phyloP scores from a whole-genome alignment of 306 rosid species.

The Pachyrhizus erosus region DNA sequence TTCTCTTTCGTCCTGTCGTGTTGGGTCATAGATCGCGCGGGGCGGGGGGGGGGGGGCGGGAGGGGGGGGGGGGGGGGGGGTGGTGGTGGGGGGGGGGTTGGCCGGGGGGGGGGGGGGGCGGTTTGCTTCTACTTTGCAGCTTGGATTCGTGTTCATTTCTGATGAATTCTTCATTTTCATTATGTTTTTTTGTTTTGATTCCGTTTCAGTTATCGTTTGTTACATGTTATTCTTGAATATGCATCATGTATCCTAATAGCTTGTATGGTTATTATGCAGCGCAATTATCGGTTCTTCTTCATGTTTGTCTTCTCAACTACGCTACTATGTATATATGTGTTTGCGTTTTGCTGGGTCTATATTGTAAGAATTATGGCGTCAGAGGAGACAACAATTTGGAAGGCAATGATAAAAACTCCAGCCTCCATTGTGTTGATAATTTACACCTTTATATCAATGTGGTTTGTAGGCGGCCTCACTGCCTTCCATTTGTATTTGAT shows the following conservation, averaged over 20 bases:
- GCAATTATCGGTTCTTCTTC: constrained; percentile 98
- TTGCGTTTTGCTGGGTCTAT: constrained; percentile 96
- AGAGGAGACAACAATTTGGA: constrained; percentile 81
- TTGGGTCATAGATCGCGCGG: no score
- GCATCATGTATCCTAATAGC: constrained; percentile 42
- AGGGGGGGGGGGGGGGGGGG: no score
- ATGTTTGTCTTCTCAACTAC: constrained; percentile 97
- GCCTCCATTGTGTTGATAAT: constrained; percentile 90
- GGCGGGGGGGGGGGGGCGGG: no score
- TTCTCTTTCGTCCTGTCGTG: no score
- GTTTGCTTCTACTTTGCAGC: background rate
- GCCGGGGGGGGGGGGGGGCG: no score
- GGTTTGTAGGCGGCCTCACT: constrained; percentile 99
- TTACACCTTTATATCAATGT: constrained; percentile 94
- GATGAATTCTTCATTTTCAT: background rate
- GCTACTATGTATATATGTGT: constrained; percentile 89
- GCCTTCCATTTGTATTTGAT: constrained; percentile 97
- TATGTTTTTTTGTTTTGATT: background rate
- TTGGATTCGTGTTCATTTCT: background rate
- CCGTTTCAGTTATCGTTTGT: constrained; percentile 18
- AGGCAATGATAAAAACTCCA: constrained; percentile 93
- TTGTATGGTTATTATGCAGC: constrained; percentile 67
- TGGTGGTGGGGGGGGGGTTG: no score
- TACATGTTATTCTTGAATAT: constrained; percentile 20
- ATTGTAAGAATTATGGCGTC: constrained; percentile 76